Conservation (phyloP, 2,329 filamentous ascomycete species). For the Ophiocordyceps robertsii region DNA sequence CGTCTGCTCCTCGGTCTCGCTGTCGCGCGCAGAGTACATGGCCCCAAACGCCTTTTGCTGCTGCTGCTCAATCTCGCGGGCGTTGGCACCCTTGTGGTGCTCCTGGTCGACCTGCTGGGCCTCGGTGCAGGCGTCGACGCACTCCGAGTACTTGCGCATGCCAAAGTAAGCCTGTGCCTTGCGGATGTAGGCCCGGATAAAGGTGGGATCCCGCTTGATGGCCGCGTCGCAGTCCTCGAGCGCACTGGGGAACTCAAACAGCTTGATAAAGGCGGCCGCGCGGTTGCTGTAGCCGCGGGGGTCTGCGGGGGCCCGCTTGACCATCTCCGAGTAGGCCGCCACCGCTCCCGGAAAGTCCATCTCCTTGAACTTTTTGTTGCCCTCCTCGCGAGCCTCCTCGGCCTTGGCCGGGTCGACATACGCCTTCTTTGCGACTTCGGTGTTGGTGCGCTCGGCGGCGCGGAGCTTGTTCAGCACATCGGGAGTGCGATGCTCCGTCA, state of each 20-base stretch:
- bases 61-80: slow-evolving; percentile 84
- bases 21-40: slow-evolving; percentile 83
- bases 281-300: slow-evolving; percentile 95
- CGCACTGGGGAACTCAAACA: slow-evolving; percentile 88
- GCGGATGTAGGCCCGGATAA: slow-evolving; percentile 91
- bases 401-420: slow-evolving; percentile 88
- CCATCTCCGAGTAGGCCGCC: slow-evolving; percentile 90
- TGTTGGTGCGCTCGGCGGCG: slow-evolving; percentile 75
- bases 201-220: slow-evolving; percentile 80
- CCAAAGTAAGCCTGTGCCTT: slow-evolving; percentile 92
- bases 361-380: slow-evolving; percentile 95
- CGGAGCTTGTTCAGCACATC: slow-evolving; percentile 90
- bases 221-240: slow-evolving; percentile 85
- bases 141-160: slow-evolving; percentile 97
- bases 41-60: slow-evolving; percentile 83
- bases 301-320: slow-evolving; percentile 86
- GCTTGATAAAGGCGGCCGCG: slow-evolving; percentile 90
- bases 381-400: slow-evolving; percentile 87
- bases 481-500: slow-evolving; percentile 93
- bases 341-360: slow-evolving; percentile 91
- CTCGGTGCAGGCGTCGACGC: slow-evolving; percentile 76
- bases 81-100: slow-evolving; percentile 57
- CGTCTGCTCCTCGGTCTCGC: slow-evolving; percentile 93
- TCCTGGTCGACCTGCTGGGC: slow-evolving; percentile 65
- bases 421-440: slow-evolving; percentile 57